Evolutionary conservation across 257 asterid species (phyloP).

Genomic region (Solanum ossicruentum): DNA sequence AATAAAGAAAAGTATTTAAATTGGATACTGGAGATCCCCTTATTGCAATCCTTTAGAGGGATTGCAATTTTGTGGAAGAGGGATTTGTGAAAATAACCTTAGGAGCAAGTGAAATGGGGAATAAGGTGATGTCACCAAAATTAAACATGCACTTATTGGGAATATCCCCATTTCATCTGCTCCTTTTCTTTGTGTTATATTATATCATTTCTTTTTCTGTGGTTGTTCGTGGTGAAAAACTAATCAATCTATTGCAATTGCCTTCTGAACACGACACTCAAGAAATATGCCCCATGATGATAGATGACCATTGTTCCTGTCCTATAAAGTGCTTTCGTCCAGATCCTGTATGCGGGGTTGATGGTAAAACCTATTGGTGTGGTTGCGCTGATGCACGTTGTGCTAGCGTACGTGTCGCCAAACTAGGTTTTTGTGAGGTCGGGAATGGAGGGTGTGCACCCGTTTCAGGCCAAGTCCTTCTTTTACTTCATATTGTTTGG

Average conservation of each 20-base stretch:
- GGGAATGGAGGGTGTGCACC: slow-evolving; percentile 78
- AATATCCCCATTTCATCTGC: slow-evolving; percentile 1
- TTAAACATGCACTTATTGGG: background rate
- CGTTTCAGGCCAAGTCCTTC: slow-evolving; percentile 76
- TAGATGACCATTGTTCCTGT: slow-evolving; percentile 14
- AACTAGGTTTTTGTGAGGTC: slow-evolving; percentile 66
- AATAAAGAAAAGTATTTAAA: background rate
- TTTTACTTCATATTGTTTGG: slow-evolving; percentile 90
- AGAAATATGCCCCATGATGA: slow-evolving; percentile 28
- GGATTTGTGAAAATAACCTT: background rate
- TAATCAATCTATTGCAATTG: slow-evolving; percentile 2
- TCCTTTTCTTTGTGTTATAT: slow-evolving; percentile 13
- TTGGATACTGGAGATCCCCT: background rate
- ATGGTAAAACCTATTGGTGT: slow-evolving; percentile 92
- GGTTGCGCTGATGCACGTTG: slow-evolving; percentile 92
- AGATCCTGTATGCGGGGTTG: slow-evolving; percentile 84
- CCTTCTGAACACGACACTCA: slow-evolving; percentile 31
- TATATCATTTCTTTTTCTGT: slow-evolving; percentile 14
- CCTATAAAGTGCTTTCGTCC: slow-evolving; percentile 85
- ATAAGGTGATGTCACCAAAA: background rate
- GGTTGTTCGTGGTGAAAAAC: slow-evolving; percentile 27
- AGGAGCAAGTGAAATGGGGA: background rate
- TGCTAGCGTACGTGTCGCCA: slow-evolving; percentile 58
- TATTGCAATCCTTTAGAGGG: background rate
- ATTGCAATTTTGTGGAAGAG: background rate